Percentiles rank a stretch among this genome's conserved stretches.
phyloP scores from a whole-genome alignment of 257 asterid species.

The Gentiana macrophylla region DNA sequence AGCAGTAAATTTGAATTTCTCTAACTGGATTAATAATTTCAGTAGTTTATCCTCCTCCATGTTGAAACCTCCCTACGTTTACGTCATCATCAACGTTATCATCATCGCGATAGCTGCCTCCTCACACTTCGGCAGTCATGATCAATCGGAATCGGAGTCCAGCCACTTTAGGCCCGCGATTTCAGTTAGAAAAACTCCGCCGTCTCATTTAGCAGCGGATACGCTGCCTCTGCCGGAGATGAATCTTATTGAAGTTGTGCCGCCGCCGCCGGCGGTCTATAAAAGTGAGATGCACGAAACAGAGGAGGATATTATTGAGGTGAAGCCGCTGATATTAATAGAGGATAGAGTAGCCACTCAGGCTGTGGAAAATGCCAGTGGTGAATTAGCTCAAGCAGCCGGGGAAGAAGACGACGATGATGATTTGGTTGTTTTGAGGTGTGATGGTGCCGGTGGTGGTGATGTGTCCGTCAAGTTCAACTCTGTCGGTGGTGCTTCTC shows the following conservation, averaged over 20 bases:
- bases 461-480: not conserved
- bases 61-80: conserved; percentile 23
- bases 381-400: not conserved
- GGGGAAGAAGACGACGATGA: not conserved
- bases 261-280: not conserved
- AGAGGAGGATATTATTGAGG: not conserved
- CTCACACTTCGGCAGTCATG: conserved; percentile 10
- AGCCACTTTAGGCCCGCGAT: conserved; percentile 4
- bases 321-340: not conserved
- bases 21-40: conserved; percentile 12
- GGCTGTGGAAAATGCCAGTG: not conserved
- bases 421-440: not conserved
- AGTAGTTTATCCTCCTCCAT: conserved; percentile 5
- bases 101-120: conserved; percentile 18
- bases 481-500: not conserved
- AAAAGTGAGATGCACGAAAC: not conserved
- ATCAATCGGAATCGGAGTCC: not conserved
- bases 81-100: conserved; percentile 20
- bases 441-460: not conserved
- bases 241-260: not conserved
- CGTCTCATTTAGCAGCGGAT: not conserved
- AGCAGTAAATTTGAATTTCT: not conserved
- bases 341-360: conserved; percentile 1
- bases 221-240: not conserved
- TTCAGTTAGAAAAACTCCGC: conserved; percentile 4